phyloP scores from a whole-genome alignment of 73 alveolate species.

The Tetrahymena malaccensis region DNA sequence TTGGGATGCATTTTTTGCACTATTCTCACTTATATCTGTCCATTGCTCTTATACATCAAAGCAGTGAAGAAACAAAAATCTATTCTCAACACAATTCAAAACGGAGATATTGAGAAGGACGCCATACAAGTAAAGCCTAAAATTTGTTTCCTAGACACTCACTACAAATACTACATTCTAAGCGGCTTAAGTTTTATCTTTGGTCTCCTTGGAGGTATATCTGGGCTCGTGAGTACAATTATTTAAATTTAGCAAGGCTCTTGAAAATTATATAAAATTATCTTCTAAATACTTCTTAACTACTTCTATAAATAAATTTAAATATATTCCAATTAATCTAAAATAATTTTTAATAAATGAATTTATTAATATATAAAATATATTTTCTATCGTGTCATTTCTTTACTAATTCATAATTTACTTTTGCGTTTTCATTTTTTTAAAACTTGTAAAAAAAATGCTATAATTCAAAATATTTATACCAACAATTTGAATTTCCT shows the following conservation, averaged over 20 bases:
- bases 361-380: too few relatives aligned
- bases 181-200: background rate
- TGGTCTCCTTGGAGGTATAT: background rate
- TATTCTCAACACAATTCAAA: background rate
- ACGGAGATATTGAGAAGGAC: background rate
- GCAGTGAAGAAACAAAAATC: background rate
- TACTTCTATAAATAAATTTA: too few relatives aligned
- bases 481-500: too few relatives aligned
- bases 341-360: too few relatives aligned
- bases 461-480: too few relatives aligned
- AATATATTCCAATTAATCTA: too few relatives aligned
- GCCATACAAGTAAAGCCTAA: background rate
- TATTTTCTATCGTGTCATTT: too few relatives aligned
- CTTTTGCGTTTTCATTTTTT: too few relatives aligned
- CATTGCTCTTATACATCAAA: background rate
- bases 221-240: background rate
- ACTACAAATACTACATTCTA: background rate
- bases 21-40: background rate
- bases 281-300: too few relatives aligned
- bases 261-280: too few relatives aligned
- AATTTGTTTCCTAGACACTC: background rate
- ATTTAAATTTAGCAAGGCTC: background rate
- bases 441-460: too few relatives aligned
- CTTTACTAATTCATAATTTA: too few relatives aligned
- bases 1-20: background rate